Base-by-base conservation (phyloP, 495 filamentous ascomycete species). In the Podospora fimiseda region DNA sequence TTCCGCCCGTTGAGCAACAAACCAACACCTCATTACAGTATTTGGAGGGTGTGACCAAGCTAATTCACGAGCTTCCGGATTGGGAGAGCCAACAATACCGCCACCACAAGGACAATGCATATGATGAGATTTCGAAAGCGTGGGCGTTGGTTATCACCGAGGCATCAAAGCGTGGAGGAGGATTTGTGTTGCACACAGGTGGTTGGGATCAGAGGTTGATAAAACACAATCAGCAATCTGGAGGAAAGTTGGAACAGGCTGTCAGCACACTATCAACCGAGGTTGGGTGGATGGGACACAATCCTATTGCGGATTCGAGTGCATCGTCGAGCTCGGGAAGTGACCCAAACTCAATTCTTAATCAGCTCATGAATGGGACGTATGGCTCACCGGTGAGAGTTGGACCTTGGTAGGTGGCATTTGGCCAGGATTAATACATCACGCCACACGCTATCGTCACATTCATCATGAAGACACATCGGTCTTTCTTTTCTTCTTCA, bases 131-230 rank as follows among this genome's bases (percentile, higher is more conserved):
- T 40, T 84, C 88, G 42, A 87, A 84, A 59, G 94, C 93, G 9
- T 98, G 93, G 93, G 83, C 90, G 23, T 63, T 95, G 63, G 92
- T 95, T 39, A 89, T 98, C 50, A 84, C 83, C 30, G 93, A 97
- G 65, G 90, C 91, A 9, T 83, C 89, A 18, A 96, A 96, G 71
- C 77, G 86, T 48, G 92, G 90, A 5, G 94, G 89, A 37, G 93
- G 93, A 16, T 93, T 97, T 60, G 79, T 87, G 56, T 63, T 98
- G 57, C 92, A 96, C 61, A 89, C 90, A 56, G 90, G 87, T 19
- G 88, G 88, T 22, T 98, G 94, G 93, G 93, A 97, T 60, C 84
- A 90, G 69, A 90, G 82, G 59, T 72, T 98, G 43, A 72, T 79
- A 2, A 92, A 88, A 67, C 93, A 98, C 71, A 93, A 97, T 59